Evolutionary conservation across 495 filamentous ascomycete species (phyloP), one percentile per base, ranked within the genome.

Genomic region (Cercophora scortea): DNA sequence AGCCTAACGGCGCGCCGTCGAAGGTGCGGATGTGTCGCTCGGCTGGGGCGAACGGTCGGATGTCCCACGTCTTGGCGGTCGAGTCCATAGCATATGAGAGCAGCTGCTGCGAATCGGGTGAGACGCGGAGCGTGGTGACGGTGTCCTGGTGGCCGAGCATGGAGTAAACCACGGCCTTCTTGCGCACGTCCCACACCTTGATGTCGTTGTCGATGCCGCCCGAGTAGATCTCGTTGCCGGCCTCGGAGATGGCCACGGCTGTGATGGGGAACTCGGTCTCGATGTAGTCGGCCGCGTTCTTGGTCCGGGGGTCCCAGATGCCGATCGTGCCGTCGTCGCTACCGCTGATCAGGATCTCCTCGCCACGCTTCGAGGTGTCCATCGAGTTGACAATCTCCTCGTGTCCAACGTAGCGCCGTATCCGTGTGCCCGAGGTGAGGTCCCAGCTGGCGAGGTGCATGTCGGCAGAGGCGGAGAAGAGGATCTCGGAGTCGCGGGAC

Each of bases 201-300:
- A 99, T 95, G 52, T 94, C 90, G 58, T 96, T 95, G 66, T 97
- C 93, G 51, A 99, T 96, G 9, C 90, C 87, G 36, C 93, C 93
- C 15, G 86, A 90, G 66, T 90, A 99, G 7, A 99, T 79, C 70
- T 99, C 94, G 64, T 93, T 96, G 13, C 92, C 93, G 15, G 90
- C 89, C 69, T 96, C 91, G 5, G 90, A 85, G 7, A 96, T 68
- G 4, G 92, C 89, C 0, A 97, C 84, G 0, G 91, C 87, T 0
- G 92, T 96, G 57, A 99, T 84, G 6, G 94, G 93, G 47, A 95
- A 93, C 47, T 94, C 87, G 1, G 91, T 96, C 63, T 92, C 81
- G 47, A 97, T 82, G 63, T 86, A 93, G 55, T 94, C 88, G 39
- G 88, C 77, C 1, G 89, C 90, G 42, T 87, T 79, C 65, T 96